These are phyloP conservation scores for Thalassiosira mediterranea DNA, from an alignment of 352 stramenopile genomes.

Conservation along the genomic window DNA sequence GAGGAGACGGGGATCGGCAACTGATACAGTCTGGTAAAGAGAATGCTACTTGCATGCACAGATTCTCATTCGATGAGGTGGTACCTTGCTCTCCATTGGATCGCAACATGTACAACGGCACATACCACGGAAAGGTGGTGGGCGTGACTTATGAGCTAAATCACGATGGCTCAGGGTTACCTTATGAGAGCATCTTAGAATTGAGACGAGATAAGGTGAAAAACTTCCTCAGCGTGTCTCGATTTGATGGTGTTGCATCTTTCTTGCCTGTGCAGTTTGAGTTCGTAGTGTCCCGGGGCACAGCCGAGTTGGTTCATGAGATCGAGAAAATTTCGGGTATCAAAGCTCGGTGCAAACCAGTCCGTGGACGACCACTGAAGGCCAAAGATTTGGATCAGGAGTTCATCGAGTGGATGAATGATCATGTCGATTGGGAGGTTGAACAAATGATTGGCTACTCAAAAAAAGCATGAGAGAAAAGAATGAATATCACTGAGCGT, in stretches of 20 bases:
- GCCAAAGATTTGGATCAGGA: conserved; percentile 34
- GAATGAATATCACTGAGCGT: too few relatives aligned
- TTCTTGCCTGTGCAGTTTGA: conserved; percentile 77
- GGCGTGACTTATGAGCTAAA: conserved; percentile 65
- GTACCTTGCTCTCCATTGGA: conserved; percentile 25
- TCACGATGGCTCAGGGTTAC: conserved; percentile 72
- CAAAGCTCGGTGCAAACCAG: conserved; percentile 55
- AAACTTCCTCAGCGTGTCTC: conserved; percentile 68
- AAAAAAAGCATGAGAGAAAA: background rate
- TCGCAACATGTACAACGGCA: conserved; percentile 35
- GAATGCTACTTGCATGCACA: conserved; percentile 38
- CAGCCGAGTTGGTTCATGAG: conserved; percentile 57
- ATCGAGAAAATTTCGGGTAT: conserved; percentile 67
- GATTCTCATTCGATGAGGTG: conserved; percentile 38
- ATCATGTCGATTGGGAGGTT: conserved; percentile 48
- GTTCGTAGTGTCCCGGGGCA: conserved; percentile 68
- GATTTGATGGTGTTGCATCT: conserved; percentile 59
- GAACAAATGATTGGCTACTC: conserved; percentile 48
- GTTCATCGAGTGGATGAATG: conserved; percentile 48
- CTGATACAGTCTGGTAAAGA: conserved; percentile 22
- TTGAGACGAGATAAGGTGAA: conserved; percentile 75
- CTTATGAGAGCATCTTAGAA: conserved; percentile 77
- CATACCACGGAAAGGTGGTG: conserved; percentile 10
- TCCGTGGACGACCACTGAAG: conserved; percentile 34
- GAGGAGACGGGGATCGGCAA: conserved; percentile 42